Evolutionary conservation across 345 rosid species (phyloP), one percentile per base, ranked within the genome.

Genomic region (Acer negundo): DNA sequence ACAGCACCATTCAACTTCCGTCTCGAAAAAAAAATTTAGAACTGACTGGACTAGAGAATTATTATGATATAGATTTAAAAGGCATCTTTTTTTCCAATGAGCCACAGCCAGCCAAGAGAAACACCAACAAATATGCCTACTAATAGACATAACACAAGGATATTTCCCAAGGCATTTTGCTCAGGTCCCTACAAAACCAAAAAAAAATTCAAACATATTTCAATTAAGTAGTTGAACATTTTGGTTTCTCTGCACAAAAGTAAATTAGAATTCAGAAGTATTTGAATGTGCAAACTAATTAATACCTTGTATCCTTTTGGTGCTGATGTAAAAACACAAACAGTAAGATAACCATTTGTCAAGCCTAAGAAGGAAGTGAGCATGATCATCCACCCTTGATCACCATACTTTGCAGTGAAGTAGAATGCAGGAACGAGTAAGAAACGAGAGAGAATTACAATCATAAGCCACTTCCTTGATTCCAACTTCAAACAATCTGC

Each of bases 311-410:
- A 92, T 2, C 92, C 98, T 85, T 82, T 92, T 7, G 99, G 98
- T 63, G 98, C 99, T 4, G 73, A 74, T 24, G 95, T 94, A 20
- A 95, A 80, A 64, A 95, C 90, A 74, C 97, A 94, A 24, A 96
- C 97, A 2, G 95, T 94, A 62, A 96, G 91, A 78, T 91, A 83
- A 38, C 98, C 98, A 63, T 89, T 92, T 4, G 95, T 87, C 42
- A 93, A 62, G 59, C 97, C 98, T 75, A 95, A 75, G 77, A 93
- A 76, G 17, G 94, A 89, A 38, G 80, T 73, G 2, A 94, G 92
- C 77, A 88, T 67, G 77, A 96, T 92, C 99, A 91, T 96, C 92
- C 93, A 96, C 70, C 99, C 99, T 73, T 92, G 90, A 77, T 91
- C 97, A 3, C 90, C 97, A 69, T 90, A 92, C 58, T 94, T 92